These are phyloP conservation scores for Purshia tridentata DNA, from an alignment of 306 rosid species.

Conservation along the genomic window DNA sequence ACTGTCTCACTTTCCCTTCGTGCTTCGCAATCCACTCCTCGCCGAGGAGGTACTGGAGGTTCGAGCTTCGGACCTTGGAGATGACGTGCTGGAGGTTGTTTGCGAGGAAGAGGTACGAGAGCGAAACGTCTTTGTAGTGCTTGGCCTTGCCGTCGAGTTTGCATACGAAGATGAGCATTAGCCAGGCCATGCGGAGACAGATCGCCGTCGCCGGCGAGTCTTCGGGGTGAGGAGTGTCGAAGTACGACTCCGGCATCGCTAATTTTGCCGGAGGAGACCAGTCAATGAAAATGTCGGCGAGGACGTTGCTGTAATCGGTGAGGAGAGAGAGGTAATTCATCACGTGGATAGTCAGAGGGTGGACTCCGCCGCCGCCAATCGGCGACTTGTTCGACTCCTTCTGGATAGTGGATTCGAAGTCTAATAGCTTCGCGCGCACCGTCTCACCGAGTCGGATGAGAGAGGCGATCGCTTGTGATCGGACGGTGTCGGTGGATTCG, in stretches of 20 bases:
- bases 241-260: slow-evolving; percentile 37
- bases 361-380: slow-evolving; percentile 40
- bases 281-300: slow-evolving; percentile 51
- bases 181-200: slow-evolving; percentile 43
- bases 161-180: slow-evolving; percentile 60
- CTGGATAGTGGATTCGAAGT: slow-evolving; percentile 48
- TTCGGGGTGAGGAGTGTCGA: slow-evolving; percentile 33
- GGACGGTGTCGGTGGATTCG: slow-evolving; percentile 39
- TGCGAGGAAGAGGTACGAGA: slow-evolving; percentile 56
- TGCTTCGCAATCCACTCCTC: slow-evolving; percentile 56
- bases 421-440: slow-evolving; percentile 34
- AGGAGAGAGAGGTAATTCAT: slow-evolving; percentile 53
- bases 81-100: slow-evolving; percentile 59
- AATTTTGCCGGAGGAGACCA: slow-evolving; percentile 33
- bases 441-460: slow-evolving; percentile 39
- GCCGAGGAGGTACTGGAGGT: slow-evolving; percentile 56
- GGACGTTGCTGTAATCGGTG: slow-evolving; percentile 49
- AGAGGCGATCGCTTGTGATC: slow-evolving; percentile 42
- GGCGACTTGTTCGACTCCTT: slow-evolving; percentile 44
- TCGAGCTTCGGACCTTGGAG: slow-evolving; percentile 44
- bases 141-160: slow-evolving; percentile 63
- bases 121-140: slow-evolving; percentile 50
- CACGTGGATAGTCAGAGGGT: slow-evolving; percentile 39
- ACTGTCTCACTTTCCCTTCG: slow-evolving; percentile 45
- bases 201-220: slow-evolving; percentile 20